Conservation (phyloP, 345 rosid species). For the Brassica juncea region DNA sequence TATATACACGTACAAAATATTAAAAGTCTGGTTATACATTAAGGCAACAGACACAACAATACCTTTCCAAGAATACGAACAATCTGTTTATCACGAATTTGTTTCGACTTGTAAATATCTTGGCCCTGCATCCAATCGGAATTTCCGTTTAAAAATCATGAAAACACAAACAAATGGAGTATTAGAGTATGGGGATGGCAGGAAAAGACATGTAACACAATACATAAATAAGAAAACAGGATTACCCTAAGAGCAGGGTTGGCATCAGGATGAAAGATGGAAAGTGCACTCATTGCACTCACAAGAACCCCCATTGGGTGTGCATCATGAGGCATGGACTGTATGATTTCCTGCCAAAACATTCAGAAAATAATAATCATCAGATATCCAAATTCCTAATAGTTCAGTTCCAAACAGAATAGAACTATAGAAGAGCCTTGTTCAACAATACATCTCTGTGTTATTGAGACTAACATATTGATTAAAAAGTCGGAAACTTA, state of each 20-base stretch:
- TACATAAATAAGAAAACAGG: not conserved
- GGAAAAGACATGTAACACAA: not conserved
- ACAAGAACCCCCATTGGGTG: not conserved
- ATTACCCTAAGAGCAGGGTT: not conserved
- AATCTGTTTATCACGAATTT: not conserved
- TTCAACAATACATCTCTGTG: not conserved
- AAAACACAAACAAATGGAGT: not conserved
- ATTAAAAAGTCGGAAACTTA: not conserved
- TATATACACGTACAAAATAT: not conserved
- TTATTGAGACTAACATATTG: not conserved
- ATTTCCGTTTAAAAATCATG: not conserved
- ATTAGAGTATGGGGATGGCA: not conserved
- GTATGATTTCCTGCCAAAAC: not conserved
- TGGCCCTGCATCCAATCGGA: not conserved
- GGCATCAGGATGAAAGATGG: slow-evolving; percentile 1
- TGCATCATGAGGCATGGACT: not conserved
- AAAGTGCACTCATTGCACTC: not conserved
- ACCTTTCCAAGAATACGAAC: slow-evolving; percentile 2
- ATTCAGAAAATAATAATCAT: not conserved
- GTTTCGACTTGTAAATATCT: not conserved
- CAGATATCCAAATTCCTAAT: not conserved
- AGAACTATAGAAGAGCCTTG: not conserved
- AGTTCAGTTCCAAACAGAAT: not conserved
- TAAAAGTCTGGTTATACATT: not conserved
- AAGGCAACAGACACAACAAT: not conserved